phyloP scores from a whole-genome alignment of 371 early-diverging fungal species.

The Entomophthora muscae region DNA sequence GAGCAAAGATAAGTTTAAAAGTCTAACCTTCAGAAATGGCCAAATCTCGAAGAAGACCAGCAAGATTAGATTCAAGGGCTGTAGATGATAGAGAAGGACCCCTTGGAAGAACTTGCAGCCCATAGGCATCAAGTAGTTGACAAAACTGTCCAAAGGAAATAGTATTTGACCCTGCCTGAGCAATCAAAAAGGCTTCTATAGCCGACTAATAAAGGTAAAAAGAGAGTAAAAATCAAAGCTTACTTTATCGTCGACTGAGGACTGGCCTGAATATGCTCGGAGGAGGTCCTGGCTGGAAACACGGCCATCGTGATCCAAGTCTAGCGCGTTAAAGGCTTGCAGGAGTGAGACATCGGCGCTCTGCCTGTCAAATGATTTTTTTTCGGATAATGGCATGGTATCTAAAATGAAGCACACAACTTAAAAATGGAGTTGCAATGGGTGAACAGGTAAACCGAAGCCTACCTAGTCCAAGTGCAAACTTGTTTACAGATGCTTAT shows the following conservation, averaged over 20 bases:
- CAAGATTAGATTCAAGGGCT: conserved; percentile 3
- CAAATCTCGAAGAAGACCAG: conserved; percentile 6
- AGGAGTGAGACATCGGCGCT: not conserved
- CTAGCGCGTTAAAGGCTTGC: conserved; percentile 1
- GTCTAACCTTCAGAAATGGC: not conserved
- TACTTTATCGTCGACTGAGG: not conserved
- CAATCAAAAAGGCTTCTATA: not conserved
- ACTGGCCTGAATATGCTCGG: not conserved
- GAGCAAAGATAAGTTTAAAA: not conserved
- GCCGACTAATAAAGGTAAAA: not conserved
- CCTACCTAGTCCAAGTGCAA: not conserved
- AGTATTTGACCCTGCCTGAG: not conserved
- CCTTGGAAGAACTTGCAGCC: not conserved
- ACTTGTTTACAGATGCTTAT: not conserved
- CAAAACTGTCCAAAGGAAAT: not conserved
- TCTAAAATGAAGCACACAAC: not conserved
- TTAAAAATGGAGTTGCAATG: not conserved
- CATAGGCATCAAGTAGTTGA: conserved; percentile 1
- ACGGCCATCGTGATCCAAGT: conserved; percentile 4
- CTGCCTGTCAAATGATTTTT: not conserved
- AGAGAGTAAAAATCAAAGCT: not conserved
- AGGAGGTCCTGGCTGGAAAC: not conserved
- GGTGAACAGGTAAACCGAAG: not conserved
- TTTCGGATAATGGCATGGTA: not conserved
- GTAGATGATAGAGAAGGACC: not conserved